phyloP scores from a whole-genome alignment of 208 protist species.

The Naegleria fowleri region DNA sequence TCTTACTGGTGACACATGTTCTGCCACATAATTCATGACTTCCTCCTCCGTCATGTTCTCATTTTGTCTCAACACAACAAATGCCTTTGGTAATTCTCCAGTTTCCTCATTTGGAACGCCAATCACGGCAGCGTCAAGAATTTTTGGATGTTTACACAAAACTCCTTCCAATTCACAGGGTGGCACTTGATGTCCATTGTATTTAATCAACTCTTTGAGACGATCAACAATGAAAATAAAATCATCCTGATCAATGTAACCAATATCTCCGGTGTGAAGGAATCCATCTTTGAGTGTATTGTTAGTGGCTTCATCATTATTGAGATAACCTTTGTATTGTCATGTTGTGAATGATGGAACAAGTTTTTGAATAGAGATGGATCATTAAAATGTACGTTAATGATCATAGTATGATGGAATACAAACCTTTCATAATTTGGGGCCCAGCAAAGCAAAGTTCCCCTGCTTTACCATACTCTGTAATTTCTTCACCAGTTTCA shows the following conservation, averaged over 20 bases:
- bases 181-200: constrained; percentile 22
- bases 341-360: too few species aligned
- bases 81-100: constrained; percentile 29
- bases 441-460: constrained; percentile 27
- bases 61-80: not conserved
- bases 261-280: constrained; percentile 68
- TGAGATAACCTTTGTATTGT: constrained; percentile 37
- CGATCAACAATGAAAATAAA: constrained; percentile 24
- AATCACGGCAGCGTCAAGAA: constrained; percentile 20
- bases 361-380: too few species aligned
- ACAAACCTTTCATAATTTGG: not conserved
- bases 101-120: not conserved
- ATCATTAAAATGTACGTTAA: too few species aligned
- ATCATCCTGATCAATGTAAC: constrained; percentile 44
- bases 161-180: constrained; percentile 25
- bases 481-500: not conserved
- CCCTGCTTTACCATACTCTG: not conserved
- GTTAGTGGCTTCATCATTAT: constrained; percentile 34
- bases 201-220: constrained; percentile 29
- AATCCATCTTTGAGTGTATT: constrained; percentile 44
- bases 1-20: constrained; percentile 58
- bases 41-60: constrained; percentile 20
- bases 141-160: not conserved
- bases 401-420: too few species aligned
- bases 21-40: constrained; percentile 50